Conservation (phyloP, 768 basidiomycete species). For the Chiua virens region DNA sequence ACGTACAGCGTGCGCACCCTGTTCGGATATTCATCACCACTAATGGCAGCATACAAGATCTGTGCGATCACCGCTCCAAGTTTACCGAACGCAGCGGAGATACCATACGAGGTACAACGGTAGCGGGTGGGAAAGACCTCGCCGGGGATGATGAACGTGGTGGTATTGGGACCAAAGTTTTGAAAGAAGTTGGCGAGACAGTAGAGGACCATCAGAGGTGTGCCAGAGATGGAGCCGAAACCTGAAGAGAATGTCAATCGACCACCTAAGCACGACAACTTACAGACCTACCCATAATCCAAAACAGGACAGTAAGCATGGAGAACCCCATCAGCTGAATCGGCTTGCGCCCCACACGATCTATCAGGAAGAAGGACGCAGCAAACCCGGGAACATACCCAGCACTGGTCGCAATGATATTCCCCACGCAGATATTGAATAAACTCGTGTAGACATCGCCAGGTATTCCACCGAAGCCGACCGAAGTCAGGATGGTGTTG, state of each 20-base stretch:
- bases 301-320: slow-evolving; percentile 60
- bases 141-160: slow-evolving; percentile 76
- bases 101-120: slow-evolving; percentile 78
- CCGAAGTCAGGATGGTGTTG: slow-evolving; percentile 63
- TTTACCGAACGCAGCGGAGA: slow-evolving; percentile 79
- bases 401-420: slow-evolving; percentile 66
- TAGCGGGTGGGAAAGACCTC: slow-evolving; percentile 86
- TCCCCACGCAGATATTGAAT: slow-evolving; percentile 61
- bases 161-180: slow-evolving; percentile 33
- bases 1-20: background rate
- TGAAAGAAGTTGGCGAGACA: slow-evolving; percentile 83
- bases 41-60: slow-evolving; percentile 30
- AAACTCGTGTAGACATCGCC: slow-evolving; percentile 52
- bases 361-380: slow-evolving; percentile 56
- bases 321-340: slow-evolving; percentile 77
- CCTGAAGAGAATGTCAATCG: slow-evolving; percentile 35
- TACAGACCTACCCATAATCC: slow-evolving; percentile 55
- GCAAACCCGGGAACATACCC: slow-evolving; percentile 79
- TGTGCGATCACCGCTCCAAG: slow-evolving; percentile 78
- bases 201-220: slow-evolving; percentile 70
- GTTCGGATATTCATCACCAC: too few relatives aligned
- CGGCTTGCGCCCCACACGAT: slow-evolving; percentile 74
- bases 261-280: background rate
- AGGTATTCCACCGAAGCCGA: slow-evolving; percentile 52
- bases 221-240: slow-evolving; percentile 52